phyloP scores from a whole-genome alignment of 352 stramenopile species.

The Hyaloperonospora arabidopsidis region DNA sequence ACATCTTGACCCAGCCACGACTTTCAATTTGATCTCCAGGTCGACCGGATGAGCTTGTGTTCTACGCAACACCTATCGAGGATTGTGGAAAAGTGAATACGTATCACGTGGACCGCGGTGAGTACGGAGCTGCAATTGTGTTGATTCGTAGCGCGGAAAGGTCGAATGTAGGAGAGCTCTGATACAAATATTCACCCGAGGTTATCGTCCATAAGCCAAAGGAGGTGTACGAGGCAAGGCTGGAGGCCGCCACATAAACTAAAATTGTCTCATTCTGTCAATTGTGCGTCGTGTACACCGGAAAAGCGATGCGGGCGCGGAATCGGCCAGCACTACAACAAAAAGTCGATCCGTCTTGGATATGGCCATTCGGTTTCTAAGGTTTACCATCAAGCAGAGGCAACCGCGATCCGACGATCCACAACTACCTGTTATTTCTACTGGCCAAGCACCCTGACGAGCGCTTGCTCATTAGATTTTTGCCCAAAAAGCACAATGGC shows the following conservation, averaged over 20 bases:
- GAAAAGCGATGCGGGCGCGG: slow-evolving; percentile 30
- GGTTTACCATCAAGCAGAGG: slow-evolving; percentile 90
- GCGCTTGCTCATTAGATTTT: slow-evolving; percentile 84
- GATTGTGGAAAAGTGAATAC: slow-evolving; percentile 92
- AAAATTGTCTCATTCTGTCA: slow-evolving; percentile 87
- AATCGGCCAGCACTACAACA: slow-evolving; percentile 21
- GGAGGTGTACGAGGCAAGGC: slow-evolving; percentile 88
- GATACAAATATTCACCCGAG: slow-evolving; percentile 92
- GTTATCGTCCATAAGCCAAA: slow-evolving; percentile 89
- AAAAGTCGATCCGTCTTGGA: slow-evolving; percentile 75
- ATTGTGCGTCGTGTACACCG: slow-evolving; percentile 88
- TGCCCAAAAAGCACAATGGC: slow-evolving; percentile 78
- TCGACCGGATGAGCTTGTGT: slow-evolving; percentile 86
- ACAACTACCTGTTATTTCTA: slow-evolving; percentile 90
- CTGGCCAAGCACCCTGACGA: slow-evolving; percentile 87
- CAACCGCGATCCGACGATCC: slow-evolving; percentile 87
- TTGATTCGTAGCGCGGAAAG: slow-evolving; percentile 82
- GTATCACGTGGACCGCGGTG: slow-evolving; percentile 86
- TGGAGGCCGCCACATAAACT: slow-evolving; percentile 85
- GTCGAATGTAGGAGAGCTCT: slow-evolving; percentile 87
- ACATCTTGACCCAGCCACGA: slow-evolving; percentile 83
- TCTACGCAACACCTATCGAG: slow-evolving; percentile 89
- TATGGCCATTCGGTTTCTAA: slow-evolving; percentile 88
- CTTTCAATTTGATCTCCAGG: slow-evolving; percentile 89
- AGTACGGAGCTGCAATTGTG: slow-evolving; percentile 86